A percentile compares a stretch with the other conserved stretches of the same genome.
phyloP scores from a whole-genome alignment of 1,139 yeast species.

The Scheffersomyces titani region DNA sequence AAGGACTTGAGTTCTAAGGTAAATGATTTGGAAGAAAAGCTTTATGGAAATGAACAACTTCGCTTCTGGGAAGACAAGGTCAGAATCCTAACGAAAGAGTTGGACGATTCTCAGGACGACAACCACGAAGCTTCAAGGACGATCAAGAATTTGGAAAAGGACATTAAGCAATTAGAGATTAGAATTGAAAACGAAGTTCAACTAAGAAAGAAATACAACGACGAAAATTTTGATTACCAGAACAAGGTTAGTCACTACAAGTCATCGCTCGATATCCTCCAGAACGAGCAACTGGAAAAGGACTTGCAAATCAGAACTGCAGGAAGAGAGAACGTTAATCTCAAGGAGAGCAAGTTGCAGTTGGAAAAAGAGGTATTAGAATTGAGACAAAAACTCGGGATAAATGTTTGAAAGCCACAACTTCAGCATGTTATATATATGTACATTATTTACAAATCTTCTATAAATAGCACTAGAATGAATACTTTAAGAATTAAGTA shows the following conservation, averaged over 20 bases:
- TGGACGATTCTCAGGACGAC: conserved; percentile 33
- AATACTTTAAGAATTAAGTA: background rate
- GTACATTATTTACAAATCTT: background rate
- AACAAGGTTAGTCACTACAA: conserved; percentile 41
- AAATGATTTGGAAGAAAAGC: conserved; percentile 38
- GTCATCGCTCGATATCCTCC: conserved; percentile 36
- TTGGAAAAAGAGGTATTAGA: conserved; percentile 68
- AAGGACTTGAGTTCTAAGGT: conserved; percentile 36
- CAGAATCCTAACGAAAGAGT: conserved; percentile 26
- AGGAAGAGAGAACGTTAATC: conserved; percentile 45
- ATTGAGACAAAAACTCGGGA: conserved; percentile 49
- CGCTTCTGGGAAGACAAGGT: conserved; percentile 48
- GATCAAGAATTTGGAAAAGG: conserved; percentile 33
- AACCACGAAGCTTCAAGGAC: conserved; percentile 34
- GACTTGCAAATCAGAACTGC: conserved; percentile 34
- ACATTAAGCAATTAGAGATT: conserved; percentile 37
- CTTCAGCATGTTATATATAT: background rate
- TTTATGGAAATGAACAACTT: conserved; percentile 48
- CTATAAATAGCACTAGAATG: background rate
- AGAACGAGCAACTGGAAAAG: conserved; percentile 43
- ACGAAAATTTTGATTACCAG: conserved; percentile 49
- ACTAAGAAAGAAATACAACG: conserved; percentile 45
- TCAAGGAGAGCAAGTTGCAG: conserved; percentile 53
- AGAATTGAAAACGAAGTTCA: conserved; percentile 37
- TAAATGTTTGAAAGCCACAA: conserved; percentile 4